Evolutionary conservation across 2,329 filamentous ascomycete genomes (phyloP).

Genomic region (Botrytis porri): DNA sequence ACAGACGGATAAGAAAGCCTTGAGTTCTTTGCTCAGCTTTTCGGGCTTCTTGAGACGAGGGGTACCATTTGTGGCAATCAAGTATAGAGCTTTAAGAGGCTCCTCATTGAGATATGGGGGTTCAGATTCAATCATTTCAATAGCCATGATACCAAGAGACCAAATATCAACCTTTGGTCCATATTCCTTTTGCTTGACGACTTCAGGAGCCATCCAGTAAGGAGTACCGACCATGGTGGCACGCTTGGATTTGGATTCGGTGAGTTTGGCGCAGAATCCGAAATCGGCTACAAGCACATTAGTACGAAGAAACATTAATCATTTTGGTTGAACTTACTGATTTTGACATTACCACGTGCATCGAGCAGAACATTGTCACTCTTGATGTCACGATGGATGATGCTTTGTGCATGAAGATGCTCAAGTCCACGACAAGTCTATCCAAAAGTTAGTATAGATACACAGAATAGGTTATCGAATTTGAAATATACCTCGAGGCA

Average conservation of each 20-base stretch:
- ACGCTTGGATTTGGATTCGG: conserved; percentile 93
- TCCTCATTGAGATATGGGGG: conserved; percentile 96
- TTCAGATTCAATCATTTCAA: conserved; percentile 99
- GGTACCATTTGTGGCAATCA: conserved; percentile 96
- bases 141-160: conserved; percentile 98
- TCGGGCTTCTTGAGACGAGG: conserved; percentile 97
- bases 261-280: conserved; percentile 97
- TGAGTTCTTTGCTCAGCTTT: conserved; percentile 95
- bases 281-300: conserved; percentile 72
- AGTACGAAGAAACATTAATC: conserved; percentile 23
- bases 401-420: conserved; percentile 91
- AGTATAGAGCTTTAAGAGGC: conserved; percentile 84
- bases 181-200: conserved; percentile 96
- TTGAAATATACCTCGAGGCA: conserved; percentile 75
- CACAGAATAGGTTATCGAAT: not conserved
- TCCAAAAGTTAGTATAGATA: conserved; percentile 23
- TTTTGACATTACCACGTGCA: conserved; percentile 92
- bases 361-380: conserved; percentile 96
- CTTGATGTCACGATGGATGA: conserved; percentile 98
- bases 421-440: conserved; percentile 94
- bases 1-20: conserved; percentile 94
- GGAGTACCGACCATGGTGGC: conserved; percentile 99
- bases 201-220: conserved; percentile 99
- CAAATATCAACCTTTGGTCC: conserved; percentile 98
- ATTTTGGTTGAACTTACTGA: conserved; percentile 62